phyloP scores from a whole-genome alignment of 257 asterid species.

The Dorcoceras hygrometricum region DNA sequence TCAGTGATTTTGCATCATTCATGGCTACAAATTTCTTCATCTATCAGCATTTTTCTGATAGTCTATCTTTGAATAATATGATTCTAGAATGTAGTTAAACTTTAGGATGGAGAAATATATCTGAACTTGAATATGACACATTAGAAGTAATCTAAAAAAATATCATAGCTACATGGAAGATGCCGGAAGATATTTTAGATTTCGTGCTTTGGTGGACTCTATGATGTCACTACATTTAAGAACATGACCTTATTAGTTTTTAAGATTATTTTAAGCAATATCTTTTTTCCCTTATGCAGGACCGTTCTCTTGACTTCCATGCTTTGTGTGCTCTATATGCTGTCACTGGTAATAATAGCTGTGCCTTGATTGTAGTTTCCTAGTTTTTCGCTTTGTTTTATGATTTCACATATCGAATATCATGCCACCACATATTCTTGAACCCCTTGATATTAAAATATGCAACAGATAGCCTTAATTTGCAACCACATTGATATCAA shows the following conservation, averaged over 20 bases:
- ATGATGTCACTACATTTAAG: too few species aligned
- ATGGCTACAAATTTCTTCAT: slow-evolving; percentile 2
- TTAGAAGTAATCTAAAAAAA: slow-evolving; percentile 1
- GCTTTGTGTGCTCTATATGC: slow-evolving; percentile 94
- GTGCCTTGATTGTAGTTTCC: slow-evolving; percentile 7
- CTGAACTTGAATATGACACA: slow-evolving; percentile 10
- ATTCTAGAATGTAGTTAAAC: slow-evolving; percentile 13
- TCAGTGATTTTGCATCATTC: slow-evolving; percentile 1
- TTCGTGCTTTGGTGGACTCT: too few species aligned
- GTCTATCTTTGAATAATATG: background rate
- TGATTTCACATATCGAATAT: slow-evolving; percentile 5
- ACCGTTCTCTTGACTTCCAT: slow-evolving; percentile 89
- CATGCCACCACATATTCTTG: slow-evolving; percentile 13
- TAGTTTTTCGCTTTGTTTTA: slow-evolving; percentile 11
- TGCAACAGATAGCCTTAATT: background rate
- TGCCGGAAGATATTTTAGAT: too few species aligned
- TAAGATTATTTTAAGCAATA: slow-evolving; percentile 21
- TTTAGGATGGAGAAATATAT: slow-evolving; percentile 12
- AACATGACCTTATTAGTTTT: slow-evolving; percentile 8
- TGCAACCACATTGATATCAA: background rate
- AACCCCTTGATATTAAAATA: slow-evolving; percentile 5
- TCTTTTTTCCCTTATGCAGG: slow-evolving; percentile 51
- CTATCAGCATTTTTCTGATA: background rate
- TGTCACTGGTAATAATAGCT: slow-evolving; percentile 68
- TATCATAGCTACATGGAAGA: slow-evolving; percentile 12